Conservation (phyloP, 345 rosid genomes). For the Pseudoturritis turrita region DNA sequence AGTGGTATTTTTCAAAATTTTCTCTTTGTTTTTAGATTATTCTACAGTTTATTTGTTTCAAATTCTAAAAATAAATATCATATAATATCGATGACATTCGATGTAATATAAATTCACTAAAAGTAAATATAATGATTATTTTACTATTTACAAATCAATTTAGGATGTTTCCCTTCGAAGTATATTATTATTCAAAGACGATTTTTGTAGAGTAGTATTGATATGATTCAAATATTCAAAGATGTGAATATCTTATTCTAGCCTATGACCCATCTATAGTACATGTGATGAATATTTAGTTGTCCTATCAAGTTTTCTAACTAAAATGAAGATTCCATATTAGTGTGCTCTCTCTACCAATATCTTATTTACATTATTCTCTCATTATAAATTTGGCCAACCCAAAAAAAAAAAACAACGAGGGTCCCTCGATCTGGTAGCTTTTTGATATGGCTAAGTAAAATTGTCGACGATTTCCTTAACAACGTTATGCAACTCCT, state of each 20-base stretch:
- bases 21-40: too few species aligned
- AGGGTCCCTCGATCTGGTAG: constrained; percentile 25
- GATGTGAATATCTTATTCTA: not conserved
- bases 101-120: not conserved
- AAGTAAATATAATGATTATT: not conserved
- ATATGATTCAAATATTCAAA: too few species aligned
- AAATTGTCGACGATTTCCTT: constrained; percentile 36
- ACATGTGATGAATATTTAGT: constrained; percentile 5
- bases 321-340: constrained; percentile 18
- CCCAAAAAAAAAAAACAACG: not conserved
- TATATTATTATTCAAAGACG: not conserved
- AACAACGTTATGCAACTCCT: constrained; percentile 30
- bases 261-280: not conserved
- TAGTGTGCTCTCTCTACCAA: not conserved
- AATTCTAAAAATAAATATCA: too few species aligned
- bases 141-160: not conserved
- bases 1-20: too few species aligned
- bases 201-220: not conserved
- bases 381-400: constrained; percentile 10
- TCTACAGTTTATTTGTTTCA: too few species aligned
- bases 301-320: not conserved
- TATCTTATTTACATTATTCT: not conserved
- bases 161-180: not conserved
- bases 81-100: too few species aligned
- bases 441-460: constrained; percentile 43